Conservation (phyloP, 2,329 filamentous ascomycete species). For the Helminthosporium solani region DNA sequence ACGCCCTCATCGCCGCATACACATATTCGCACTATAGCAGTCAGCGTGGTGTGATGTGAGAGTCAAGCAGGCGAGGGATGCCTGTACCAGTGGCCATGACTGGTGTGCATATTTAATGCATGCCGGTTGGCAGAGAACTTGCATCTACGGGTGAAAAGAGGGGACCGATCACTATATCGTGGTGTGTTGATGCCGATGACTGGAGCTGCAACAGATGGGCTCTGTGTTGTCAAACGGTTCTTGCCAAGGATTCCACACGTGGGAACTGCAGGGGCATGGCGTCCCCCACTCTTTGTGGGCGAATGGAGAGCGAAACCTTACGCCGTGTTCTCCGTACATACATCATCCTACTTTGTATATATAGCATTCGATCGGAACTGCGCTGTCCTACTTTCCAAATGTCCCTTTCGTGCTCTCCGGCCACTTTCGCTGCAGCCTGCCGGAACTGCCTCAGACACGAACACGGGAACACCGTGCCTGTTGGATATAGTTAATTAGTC, state of each 20-base stretch:
- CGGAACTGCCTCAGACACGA: no score
- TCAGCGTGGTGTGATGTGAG: not conserved
- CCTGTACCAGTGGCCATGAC: not conserved
- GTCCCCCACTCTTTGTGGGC: not conserved
- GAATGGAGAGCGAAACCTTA: no score
- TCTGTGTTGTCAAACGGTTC: not conserved
- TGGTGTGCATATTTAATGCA: not conserved
- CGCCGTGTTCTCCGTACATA: no score
- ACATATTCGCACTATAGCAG: slow-evolving; percentile 74
- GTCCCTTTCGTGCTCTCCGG: not conserved
- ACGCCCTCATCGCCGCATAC: slow-evolving; percentile 90
- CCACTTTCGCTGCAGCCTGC: no score
- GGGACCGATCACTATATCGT: not conserved
- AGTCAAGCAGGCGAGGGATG: not conserved
- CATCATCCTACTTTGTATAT: no score
- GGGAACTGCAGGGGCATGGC: not conserved
- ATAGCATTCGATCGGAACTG: not conserved
- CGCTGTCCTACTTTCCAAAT: not conserved
- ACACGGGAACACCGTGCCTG: no score
- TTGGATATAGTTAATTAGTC: no score
- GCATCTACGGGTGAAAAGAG: not conserved
- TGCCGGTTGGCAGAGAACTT: not conserved
- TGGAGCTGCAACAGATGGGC: no score
- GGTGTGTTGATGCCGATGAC: no score
- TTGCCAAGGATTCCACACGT: not conserved